These are phyloP conservation scores for Limnomonas spitsbergensis DNA, from an alignment of 139 green algal genomes.

Conservation along the genomic window DNA sequence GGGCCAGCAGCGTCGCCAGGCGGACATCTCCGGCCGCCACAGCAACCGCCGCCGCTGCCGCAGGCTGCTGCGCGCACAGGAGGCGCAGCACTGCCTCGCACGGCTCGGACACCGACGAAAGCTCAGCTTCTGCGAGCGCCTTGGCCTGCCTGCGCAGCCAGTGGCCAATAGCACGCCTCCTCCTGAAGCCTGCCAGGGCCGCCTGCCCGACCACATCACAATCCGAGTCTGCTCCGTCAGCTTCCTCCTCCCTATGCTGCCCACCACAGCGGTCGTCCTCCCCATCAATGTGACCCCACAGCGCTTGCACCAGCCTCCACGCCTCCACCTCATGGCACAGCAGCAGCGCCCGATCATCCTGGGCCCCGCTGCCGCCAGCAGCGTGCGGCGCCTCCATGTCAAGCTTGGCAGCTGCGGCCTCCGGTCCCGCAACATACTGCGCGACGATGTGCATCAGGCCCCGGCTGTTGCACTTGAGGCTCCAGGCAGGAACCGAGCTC, in stretches of 20 bases:
- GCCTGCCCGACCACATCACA: neutral
- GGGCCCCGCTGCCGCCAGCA: neutral
- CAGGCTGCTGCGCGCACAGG: conserved; percentile 61
- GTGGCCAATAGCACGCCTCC: conserved; percentile 24
- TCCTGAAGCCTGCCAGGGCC: conserved; percentile 23
- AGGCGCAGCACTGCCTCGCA: conserved; percentile 48
- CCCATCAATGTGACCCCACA: conserved; percentile 18
- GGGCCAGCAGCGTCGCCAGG: conserved; percentile 71
- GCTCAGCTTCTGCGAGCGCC: conserved; percentile 25
- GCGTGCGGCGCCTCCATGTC: too few relatives aligned
- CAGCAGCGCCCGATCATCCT: conserved; percentile 6
- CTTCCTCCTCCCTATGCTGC: neutral
- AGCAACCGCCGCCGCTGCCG: conserved; percentile 51
- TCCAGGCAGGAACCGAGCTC: neutral
- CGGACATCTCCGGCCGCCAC: conserved; percentile 59
- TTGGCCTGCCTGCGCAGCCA: conserved; percentile 43
- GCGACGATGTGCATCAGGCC: neutral
- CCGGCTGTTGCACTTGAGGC: neutral
- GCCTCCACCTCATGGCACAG: conserved; percentile 53
- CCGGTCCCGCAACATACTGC: neutral
- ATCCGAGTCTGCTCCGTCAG: neutral
- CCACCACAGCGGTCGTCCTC: neutral
- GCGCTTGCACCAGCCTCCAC: conserved; percentile 69
- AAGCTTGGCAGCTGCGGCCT: too few relatives aligned
- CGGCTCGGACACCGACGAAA: neutral